phyloP scores from a whole-genome alignment of 208 protist species.

The Trypanosoma conorhini region DNA sequence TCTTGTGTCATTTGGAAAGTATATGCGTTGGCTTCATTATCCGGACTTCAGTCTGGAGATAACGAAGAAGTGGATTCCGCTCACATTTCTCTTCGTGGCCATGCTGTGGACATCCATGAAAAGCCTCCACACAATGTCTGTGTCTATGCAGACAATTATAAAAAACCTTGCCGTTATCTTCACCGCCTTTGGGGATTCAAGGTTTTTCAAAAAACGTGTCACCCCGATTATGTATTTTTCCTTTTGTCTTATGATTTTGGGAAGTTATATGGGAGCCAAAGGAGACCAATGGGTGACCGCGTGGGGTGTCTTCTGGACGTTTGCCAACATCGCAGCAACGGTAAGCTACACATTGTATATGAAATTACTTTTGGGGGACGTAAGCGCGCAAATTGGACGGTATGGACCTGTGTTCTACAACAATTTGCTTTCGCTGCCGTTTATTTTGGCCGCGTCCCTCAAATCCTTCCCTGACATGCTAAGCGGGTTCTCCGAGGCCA shows the following conservation, averaged over 20 bases:
- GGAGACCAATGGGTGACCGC: slow-evolving; percentile 82
- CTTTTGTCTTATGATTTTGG: slow-evolving; percentile 25
- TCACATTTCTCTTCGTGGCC: slow-evolving; percentile 75
- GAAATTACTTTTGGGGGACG: slow-evolving; percentile 53
- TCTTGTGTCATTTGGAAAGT: slow-evolving; percentile 57
- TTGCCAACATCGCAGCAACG: slow-evolving; percentile 71
- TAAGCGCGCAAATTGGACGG: slow-evolving; percentile 60
- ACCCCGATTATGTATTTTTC: slow-evolving; percentile 43
- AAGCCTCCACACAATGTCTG: slow-evolving; percentile 80
- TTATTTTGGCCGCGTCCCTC: slow-evolving; percentile 42
- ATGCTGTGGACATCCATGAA: slow-evolving; percentile 89
- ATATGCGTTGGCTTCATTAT: slow-evolving; percentile 43
- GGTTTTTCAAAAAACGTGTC: slow-evolving; percentile 61
- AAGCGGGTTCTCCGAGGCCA: slow-evolving; percentile 13
- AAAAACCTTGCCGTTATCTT: slow-evolving; percentile 84
- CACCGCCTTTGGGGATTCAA: slow-evolving; percentile 78
- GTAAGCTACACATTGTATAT: slow-evolving; percentile 89
- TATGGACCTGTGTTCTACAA: slow-evolving; percentile 91
- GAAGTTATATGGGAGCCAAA: slow-evolving; percentile 26
- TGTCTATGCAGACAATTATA: slow-evolving; percentile 83
- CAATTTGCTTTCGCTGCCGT: slow-evolving; percentile 82
- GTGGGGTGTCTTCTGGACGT: slow-evolving; percentile 79
- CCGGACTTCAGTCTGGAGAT: slow-evolving; percentile 56
- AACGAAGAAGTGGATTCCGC: slow-evolving; percentile 61
- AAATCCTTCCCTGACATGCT: slow-evolving; percentile 17